Evolutionary conservation across 2,329 filamentous ascomycete genomes (phyloP).

Genomic region (Aureobasidium subglaciale): DNA sequence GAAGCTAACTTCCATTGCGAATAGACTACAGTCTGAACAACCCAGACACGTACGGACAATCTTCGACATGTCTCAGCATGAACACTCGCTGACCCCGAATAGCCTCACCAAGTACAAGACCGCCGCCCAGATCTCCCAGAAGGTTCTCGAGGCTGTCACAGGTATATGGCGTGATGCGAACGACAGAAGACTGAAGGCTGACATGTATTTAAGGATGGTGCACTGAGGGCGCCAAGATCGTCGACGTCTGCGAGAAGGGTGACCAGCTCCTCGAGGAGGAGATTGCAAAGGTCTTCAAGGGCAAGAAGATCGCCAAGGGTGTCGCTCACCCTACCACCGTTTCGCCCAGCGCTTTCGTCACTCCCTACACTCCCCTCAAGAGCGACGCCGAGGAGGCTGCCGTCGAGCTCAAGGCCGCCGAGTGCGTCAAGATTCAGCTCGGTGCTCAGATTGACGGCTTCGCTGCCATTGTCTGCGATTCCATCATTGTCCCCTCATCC

Average conservation of each 20-base stretch:
- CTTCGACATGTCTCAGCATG: not conserved
- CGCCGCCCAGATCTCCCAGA: constrained; percentile 89
- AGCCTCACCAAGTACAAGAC: constrained; percentile 99
- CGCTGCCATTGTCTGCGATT: constrained; percentile 92
- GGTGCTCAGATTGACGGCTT: constrained; percentile 98
- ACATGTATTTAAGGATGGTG: constrained; percentile 49
- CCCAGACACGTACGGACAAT: constrained; percentile 28
- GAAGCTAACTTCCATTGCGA: constrained; percentile 14
- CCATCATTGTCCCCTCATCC: constrained; percentile 63
- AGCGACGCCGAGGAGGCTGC: constrained; percentile 81
- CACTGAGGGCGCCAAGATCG: constrained; percentile 81
- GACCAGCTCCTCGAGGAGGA: constrained; percentile 94
- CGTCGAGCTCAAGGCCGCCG: constrained; percentile 70
- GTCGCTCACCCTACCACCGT: constrained; percentile 92
- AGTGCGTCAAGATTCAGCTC: constrained; percentile 96
- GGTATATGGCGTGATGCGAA: constrained; percentile 34
- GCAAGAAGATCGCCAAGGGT: constrained; percentile 94
- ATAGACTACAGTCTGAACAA: constrained; percentile 32
- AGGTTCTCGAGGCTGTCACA: constrained; percentile 79
- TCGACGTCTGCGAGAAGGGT: constrained; percentile 90
- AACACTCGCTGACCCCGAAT: constrained; percentile 81
- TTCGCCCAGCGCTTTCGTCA: constrained; percentile 89
- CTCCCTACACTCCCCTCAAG: constrained; percentile 87
- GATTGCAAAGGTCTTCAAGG: constrained; percentile 91
- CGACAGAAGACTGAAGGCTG: constrained; percentile 16